phyloP scores from a whole-genome alignment of 805 yeast species.

The Kodamaea laetipori region DNA sequence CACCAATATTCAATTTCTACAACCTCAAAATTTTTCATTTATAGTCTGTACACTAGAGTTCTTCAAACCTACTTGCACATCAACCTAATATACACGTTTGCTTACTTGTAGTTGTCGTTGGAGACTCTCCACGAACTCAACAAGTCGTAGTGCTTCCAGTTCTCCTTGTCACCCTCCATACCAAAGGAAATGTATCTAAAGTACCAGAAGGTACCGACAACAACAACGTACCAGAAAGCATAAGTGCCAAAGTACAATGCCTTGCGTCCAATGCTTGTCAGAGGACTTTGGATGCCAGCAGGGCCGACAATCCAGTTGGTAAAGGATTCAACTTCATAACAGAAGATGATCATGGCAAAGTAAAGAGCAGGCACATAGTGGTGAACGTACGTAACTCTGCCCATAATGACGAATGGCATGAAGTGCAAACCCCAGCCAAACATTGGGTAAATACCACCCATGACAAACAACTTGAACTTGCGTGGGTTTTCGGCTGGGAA shows the following conservation, averaged over 20 bases:
- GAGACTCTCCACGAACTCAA: slow-evolving; percentile 45
- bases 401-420: slow-evolving; percentile 88
- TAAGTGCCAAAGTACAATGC: slow-evolving; percentile 24
- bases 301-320: slow-evolving; percentile 20
- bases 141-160: slow-evolving; percentile 42
- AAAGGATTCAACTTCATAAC: slow-evolving; percentile 56
- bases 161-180: slow-evolving; percentile 45
- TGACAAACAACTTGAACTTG: slow-evolving; percentile 53
- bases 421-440: slow-evolving; percentile 89
- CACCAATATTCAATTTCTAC: not conserved
- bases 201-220: slow-evolving; percentile 44
- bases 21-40: not conserved
- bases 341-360: slow-evolving; percentile 84
- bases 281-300: slow-evolving; percentile 23
- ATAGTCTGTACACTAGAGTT: not conserved
- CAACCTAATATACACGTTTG: not conserved
- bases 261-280: slow-evolving; percentile 18
- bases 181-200: slow-evolving; percentile 45
- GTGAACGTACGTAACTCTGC: slow-evolving; percentile 95
- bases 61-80: too few species aligned
- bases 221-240: slow-evolving; percentile 28
- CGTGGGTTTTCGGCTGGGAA: slow-evolving; percentile 47
- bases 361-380: slow-evolving; percentile 95
- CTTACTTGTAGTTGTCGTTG: slow-evolving; percentile 36
- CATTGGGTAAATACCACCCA: slow-evolving; percentile 83